Percentiles rank a stretch among this genome's conserved stretches.
Evolutionary conservation across 441 rosid species (phyloP).

Genomic region (Pelargonium australe): DNA sequence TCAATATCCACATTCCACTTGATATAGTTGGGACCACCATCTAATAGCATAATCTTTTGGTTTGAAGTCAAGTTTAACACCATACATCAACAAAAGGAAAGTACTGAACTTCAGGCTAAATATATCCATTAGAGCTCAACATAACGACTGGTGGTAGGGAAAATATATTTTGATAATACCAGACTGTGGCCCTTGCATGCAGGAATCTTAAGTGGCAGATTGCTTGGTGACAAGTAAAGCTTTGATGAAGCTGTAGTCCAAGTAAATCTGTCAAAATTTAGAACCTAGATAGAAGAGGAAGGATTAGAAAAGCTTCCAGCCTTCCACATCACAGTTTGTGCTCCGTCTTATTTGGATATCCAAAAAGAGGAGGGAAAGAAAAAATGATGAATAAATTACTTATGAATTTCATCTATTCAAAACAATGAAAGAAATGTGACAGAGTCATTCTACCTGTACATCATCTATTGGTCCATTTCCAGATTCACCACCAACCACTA

Average conservation of each 20-base stretch:
- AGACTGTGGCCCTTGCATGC: constrained; percentile 95
- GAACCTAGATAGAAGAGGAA: constrained; percentile 48
- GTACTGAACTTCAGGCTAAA: background rate
- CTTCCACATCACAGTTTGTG: constrained; percentile 11
- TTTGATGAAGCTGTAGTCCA: constrained; percentile 86
- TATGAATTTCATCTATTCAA: background rate
- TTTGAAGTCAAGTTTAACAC: no score
- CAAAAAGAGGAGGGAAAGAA: background rate
- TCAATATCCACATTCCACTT: background rate
- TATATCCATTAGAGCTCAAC: background rate
- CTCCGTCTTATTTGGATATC: background rate
- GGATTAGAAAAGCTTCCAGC: constrained; percentile 9
- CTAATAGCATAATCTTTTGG: no score
- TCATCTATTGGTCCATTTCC: constrained; percentile 80
- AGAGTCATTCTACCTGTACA: constrained; percentile 59
- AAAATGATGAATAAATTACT: background rate
- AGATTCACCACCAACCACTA: constrained; percentile 94
- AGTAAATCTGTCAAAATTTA: constrained; percentile 66
- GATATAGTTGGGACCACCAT: no score
- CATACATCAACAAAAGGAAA: background rate
- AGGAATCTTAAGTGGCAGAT: constrained; percentile 87
- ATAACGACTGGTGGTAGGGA: background rate
- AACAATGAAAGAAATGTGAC: background rate
- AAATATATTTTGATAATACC: constrained; percentile 36
- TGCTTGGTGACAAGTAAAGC: constrained; percentile 88